A percentile compares a stretch with the other conserved stretches of the same genome.
Evolutionary conservation across 2,329 filamentous ascomycete species (phyloP).

Genomic region (Colletotrichum tropicicola): DNA sequence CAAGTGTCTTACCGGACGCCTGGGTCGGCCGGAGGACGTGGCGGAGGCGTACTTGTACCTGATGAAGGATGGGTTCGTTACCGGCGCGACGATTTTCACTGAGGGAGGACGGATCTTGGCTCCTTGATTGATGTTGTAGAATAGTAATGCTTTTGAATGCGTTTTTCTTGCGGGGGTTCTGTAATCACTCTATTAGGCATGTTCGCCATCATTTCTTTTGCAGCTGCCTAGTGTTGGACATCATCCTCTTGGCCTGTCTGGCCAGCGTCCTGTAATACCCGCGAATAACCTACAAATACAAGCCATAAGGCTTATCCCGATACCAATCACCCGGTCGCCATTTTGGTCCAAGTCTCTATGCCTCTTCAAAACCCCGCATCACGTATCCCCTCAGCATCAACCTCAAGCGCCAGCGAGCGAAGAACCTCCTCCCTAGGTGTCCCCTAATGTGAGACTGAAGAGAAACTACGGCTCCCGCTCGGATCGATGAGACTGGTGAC

Average conservation of each 20-base stretch:
- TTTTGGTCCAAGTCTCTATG: neutral
- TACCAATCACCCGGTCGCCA: no score
- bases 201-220: neutral
- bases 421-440: neutral
- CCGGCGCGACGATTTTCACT: constrained; percentile 40
- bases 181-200: neutral
- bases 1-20: neutral
- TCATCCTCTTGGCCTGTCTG: constrained; percentile 17
- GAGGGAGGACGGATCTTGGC: constrained; percentile 32
- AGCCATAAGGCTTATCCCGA: no score
- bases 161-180: neutral
- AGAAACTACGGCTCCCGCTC: neutral
- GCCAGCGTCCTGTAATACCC: no score
- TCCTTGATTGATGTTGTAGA: neutral
- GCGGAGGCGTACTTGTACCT: constrained; percentile 53
- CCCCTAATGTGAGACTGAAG: neutral
- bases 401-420: no score
- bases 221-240: no score
- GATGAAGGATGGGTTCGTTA: constrained; percentile 51
- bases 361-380: neutral
- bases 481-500: no score
- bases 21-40: constrained; percentile 44
- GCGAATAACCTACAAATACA: neutral
- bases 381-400: no score
- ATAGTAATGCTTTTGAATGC: neutral